Evolutionary conservation across 2,329 filamentous ascomycete species (phyloP).

Genomic region (Myrmaecium sp.): DNA sequence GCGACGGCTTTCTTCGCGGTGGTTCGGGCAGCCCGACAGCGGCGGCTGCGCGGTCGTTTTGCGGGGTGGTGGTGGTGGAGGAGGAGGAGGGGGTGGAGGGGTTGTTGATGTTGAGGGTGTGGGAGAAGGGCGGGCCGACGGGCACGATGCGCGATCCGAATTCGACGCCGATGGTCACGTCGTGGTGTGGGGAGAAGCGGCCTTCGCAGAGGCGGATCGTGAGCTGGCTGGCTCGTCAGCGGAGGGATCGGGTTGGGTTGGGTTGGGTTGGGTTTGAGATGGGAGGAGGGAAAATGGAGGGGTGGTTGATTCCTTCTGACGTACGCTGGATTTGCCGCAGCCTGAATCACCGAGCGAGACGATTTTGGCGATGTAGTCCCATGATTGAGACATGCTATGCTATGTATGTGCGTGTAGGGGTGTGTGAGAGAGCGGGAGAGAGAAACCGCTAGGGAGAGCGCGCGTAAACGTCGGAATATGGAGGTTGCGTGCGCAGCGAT

Average conservation of each 20-base stretch:
- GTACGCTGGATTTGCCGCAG: conserved; percentile 73
- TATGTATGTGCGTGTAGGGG: no score
- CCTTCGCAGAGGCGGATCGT: conserved; percentile 94
- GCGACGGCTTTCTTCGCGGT: conserved; percentile 12
- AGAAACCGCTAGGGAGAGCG: no score
- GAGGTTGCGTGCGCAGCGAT: no score
- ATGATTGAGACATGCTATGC: no score
- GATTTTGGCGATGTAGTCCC: conserved; percentile 98
- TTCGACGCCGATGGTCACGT: conserved; percentile 94
- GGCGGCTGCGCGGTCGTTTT: conserved; percentile 5
- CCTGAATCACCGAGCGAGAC: conserved; percentile 95
- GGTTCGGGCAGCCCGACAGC: conserved; percentile 19
- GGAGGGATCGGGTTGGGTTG: conserved; percentile 5
- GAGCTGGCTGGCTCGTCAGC: no score
- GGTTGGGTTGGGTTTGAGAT: conserved; percentile 2
- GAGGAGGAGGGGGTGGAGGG: conserved; percentile 12
- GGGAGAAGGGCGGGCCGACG: conserved; percentile 64
- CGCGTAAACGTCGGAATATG: no score
- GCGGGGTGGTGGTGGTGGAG: conserved; percentile 6
- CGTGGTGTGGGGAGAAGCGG: conserved; percentile 83
- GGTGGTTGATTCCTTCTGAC: conserved; percentile 8
- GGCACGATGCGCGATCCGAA: conserved; percentile 88
- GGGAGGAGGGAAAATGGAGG: conserved; percentile 1
- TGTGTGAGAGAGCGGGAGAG: no score
- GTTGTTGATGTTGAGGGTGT: conserved; percentile 38